Percentiles rank a stretch among this genome's conserved stretches.
phyloP scores from a whole-genome alignment of 192 early-diverging fungal genomes.

The Umbelopsis ramanniana region DNA sequence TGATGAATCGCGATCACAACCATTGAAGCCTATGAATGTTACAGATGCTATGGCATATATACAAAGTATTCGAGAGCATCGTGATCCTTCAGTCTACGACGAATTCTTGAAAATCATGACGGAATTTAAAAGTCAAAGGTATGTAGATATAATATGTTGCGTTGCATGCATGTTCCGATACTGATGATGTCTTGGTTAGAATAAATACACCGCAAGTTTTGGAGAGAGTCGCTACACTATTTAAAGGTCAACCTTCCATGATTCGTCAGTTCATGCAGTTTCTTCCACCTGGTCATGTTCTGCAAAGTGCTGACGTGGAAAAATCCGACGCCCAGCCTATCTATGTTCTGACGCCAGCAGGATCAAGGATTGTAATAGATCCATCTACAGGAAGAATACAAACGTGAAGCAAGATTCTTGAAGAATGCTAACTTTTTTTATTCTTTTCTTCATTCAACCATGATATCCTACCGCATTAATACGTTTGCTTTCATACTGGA shows the following conservation, averaged over 20 bases:
- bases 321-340: constrained; percentile 23
- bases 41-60: constrained; percentile 37
- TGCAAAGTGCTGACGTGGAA: constrained; percentile 26
- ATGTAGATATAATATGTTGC: too few relatives aligned
- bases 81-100: constrained; percentile 24
- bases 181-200: not conserved
- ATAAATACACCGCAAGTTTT: constrained; percentile 39
- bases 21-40: constrained; percentile 9
- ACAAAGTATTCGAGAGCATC: constrained; percentile 24
- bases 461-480: constrained; percentile 22
- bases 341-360: constrained; percentile 31
- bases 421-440: not conserved
- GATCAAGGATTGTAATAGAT: constrained; percentile 28
- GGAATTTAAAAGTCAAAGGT: constrained; percentile 36
- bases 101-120: constrained; percentile 33
- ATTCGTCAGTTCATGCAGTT: constrained; percentile 36
- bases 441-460: not conserved
- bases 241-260: constrained; percentile 35
- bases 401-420: constrained; percentile 5
- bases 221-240: constrained; percentile 31
- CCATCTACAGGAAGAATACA: constrained; percentile 28
- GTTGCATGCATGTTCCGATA: too few relatives aligned
- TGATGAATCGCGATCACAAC: not conserved
- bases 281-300: constrained; percentile 35
- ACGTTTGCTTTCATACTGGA: not conserved